phyloP scores from a whole-genome alignment of 108 stramenopile species.

The Cyclostephanos invisitatus region DNA sequence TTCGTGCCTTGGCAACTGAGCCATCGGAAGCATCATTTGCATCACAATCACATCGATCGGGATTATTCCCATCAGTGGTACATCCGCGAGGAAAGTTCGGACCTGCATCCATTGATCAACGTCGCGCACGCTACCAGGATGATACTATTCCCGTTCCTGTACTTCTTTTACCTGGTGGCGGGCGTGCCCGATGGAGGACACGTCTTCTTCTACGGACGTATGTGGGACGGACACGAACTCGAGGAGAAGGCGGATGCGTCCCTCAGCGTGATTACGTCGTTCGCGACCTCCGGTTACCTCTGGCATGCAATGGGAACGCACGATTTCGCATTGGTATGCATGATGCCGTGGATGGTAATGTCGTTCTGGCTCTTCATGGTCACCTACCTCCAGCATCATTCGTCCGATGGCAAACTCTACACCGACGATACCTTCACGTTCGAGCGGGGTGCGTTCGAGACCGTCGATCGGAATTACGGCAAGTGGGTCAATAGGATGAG shows the following conservation, averaged over 20 bases:
- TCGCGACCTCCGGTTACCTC: conserved; percentile 53
- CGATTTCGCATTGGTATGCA: conserved; percentile 69
- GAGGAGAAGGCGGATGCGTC: conserved; percentile 54
- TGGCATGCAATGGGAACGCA: conserved; percentile 58
- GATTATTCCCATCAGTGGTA: conserved; percentile 83
- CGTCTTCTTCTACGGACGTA: conserved; percentile 68
- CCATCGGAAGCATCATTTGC: conserved; percentile 63
- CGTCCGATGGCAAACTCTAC: conserved; percentile 80
- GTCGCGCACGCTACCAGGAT: conserved; percentile 52
- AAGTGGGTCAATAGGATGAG: conserved; percentile 73
- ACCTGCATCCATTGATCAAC: conserved; percentile 54
- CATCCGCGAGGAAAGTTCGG: conserved; percentile 59
- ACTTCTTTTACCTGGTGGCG: conserved; percentile 63
- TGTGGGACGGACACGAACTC: conserved; percentile 70
- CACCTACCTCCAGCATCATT: conserved; percentile 92
- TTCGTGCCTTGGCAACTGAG: conserved; percentile 63
- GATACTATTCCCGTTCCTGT: conserved; percentile 65
- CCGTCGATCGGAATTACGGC: conserved; percentile 88
- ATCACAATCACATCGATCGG: conserved; percentile 65
- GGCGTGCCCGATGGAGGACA: conserved; percentile 78
- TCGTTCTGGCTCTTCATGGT: conserved; percentile 92
- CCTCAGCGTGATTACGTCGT: conserved; percentile 50
- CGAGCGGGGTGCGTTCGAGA: conserved; percentile 83
- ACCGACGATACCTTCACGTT: conserved; percentile 82
- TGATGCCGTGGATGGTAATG: conserved; percentile 76